phyloP scores from a whole-genome alignment of 371 early-diverging fungal species.

The Mucor indicus region DNA sequence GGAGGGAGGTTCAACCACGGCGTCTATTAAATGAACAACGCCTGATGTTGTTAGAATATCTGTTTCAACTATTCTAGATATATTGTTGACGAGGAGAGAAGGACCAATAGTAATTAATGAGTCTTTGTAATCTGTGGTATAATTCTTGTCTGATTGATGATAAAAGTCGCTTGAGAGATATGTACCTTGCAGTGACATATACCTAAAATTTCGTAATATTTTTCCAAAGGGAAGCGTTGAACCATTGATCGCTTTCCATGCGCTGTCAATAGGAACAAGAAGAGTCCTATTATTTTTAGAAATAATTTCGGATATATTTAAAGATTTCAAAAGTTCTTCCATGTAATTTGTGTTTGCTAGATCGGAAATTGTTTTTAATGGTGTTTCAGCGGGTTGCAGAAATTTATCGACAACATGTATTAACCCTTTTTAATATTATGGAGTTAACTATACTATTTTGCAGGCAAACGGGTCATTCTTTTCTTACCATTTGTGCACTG shows the following conservation, averaged over 20 bases:
- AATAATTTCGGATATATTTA: constrained; percentile 17
- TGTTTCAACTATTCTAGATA: constrained; percentile 4
- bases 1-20: no score
- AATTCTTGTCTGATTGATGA: not conserved
- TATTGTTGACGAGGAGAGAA: not conserved
- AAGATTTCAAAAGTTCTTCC: constrained; percentile 18
- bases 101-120: not conserved
- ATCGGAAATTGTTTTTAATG: constrained; percentile 15
- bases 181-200: constrained; percentile 5
- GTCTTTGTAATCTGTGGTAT: not conserved
- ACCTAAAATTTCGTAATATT: constrained; percentile 11
- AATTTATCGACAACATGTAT: constrained; percentile 17
- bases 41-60: constrained; percentile 22
- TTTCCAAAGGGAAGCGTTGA: constrained; percentile 13
- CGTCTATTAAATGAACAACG: constrained; percentile 21
- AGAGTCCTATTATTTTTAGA: constrained; percentile 15
- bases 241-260: constrained; percentile 6
- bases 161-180: not conserved
- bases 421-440: no score
- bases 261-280: constrained; percentile 15
- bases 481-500: no score
- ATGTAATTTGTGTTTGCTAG: constrained; percentile 11
- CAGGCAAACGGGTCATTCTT: no score
- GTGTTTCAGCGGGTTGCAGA: constrained; percentile 15
- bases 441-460: no score